Conservation (phyloP, 1,284 basidiomycete genomes). For the Cutaneotrichosporon dermatis region DNA sequence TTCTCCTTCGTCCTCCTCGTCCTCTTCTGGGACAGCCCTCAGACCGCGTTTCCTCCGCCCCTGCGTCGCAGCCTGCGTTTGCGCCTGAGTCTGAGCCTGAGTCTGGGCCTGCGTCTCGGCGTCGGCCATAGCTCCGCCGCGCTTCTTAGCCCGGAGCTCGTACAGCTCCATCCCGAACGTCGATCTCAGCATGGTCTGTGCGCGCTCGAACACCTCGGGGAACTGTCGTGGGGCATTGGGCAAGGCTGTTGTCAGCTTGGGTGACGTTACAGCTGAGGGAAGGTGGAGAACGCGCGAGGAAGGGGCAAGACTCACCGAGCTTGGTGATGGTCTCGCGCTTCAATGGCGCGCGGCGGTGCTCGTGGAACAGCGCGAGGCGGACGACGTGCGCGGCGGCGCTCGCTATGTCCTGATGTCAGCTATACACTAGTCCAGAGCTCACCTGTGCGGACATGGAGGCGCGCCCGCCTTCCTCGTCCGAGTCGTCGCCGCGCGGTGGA, state of each 20-base stretch:
- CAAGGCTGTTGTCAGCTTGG: constrained; percentile 22
- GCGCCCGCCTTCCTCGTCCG: background rate
- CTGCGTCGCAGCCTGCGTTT: background rate
- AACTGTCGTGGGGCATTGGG: constrained; percentile 27
- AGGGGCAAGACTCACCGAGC: constrained; percentile 24
- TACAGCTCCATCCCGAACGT: constrained; percentile 45
- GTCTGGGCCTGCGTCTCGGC: constrained; percentile 22
- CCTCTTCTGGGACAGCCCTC: background rate
- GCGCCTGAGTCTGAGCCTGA: constrained; percentile 7
- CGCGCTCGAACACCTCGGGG: constrained; percentile 28
- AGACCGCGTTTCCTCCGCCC: no score
- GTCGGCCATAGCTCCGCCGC: constrained; percentile 15
- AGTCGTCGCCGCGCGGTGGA: background rate
- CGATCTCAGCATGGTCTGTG: constrained; percentile 28
- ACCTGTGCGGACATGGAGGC: background rate
- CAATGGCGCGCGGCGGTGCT: constrained; percentile 37
- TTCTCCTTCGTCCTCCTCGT: constrained; percentile 23
- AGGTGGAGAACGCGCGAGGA: background rate
- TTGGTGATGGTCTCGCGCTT: constrained; percentile 32
- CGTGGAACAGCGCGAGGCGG: constrained; percentile 40
- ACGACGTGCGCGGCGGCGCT: constrained; percentile 34
- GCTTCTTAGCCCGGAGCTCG: constrained; percentile 33
- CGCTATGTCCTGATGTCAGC: constrained; percentile 30
- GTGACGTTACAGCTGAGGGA: background rate
- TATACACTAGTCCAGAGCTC: background rate